Conservation (phyloP, 2,329 filamentous ascomycete species). For the Simplicillium sp. region DNA sequence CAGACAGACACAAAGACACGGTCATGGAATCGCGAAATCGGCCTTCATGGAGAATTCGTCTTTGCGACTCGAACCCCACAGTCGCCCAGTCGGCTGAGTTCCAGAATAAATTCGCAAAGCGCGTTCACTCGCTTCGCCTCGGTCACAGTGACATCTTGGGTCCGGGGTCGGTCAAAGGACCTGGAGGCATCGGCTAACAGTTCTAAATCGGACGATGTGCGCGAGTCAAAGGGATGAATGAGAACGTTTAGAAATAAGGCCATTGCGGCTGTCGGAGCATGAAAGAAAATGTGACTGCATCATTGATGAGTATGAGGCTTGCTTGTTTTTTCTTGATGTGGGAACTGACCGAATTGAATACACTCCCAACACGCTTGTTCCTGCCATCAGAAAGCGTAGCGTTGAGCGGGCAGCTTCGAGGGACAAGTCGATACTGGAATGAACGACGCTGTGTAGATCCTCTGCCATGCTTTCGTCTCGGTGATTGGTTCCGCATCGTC, state of each 20-base stretch:
- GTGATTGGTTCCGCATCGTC: slow-evolving; percentile 8
- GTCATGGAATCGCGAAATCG: too few relatives aligned
- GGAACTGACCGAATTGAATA: not conserved
- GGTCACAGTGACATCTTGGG: too few relatives aligned
- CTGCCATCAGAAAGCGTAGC: slow-evolving; percentile 5
- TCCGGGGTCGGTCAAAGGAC: too few relatives aligned
- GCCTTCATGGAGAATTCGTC: too few relatives aligned
- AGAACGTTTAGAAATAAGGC: slow-evolving; percentile 8
- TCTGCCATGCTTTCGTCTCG: slow-evolving; percentile 7
- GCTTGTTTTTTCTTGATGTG: not conserved
- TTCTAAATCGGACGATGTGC: slow-evolving; percentile 11
- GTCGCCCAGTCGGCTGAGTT: too few relatives aligned
- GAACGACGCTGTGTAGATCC: slow-evolving; percentile 12
- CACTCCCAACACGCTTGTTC: not conserved
- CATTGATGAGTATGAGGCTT: not conserved
- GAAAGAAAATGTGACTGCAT: slow-evolving; percentile 5
- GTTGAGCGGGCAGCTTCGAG: slow-evolving; percentile 13
- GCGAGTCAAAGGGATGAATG: slow-evolving; percentile 1
- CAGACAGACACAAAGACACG: too few relatives aligned
- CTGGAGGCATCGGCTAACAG: not conserved
- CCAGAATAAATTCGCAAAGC: too few relatives aligned
- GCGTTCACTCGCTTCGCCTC: too few relatives aligned
- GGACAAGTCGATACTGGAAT: slow-evolving; percentile 13
- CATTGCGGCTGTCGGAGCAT: slow-evolving; percentile 7
- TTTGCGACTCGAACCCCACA: too few relatives aligned